These are phyloP conservation scores for Macadamia tetraphylla DNA, from an alignment of 164 flowering plant species.

Conservation along the genomic window DNA sequence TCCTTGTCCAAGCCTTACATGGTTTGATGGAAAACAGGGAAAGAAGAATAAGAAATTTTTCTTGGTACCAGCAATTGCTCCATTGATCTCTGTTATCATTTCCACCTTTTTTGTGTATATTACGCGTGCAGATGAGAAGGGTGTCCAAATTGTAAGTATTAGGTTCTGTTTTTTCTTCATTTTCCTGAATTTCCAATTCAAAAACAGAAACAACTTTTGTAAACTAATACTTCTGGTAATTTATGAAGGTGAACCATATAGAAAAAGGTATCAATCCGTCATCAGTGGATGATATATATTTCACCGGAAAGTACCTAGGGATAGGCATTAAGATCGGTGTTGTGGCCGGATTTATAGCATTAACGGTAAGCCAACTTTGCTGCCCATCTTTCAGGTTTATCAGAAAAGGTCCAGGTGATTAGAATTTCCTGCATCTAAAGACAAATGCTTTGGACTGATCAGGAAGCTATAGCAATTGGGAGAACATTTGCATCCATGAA, in stretches of 20 bases:
- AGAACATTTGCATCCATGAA: slow-evolving; percentile 89
- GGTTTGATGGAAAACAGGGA: slow-evolving; percentile 43
- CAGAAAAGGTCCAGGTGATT: background rate
- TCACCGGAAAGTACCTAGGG: slow-evolving; percentile 45
- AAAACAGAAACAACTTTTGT: background rate
- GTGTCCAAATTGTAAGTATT: slow-evolving; percentile 72
- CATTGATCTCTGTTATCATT: slow-evolving; percentile 68
- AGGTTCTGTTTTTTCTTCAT: background rate
- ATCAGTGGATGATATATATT: slow-evolving; percentile 54
- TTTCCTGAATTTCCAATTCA: background rate
- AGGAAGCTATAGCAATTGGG: slow-evolving; percentile 93
- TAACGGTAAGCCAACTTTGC: slow-evolving; percentile 49
- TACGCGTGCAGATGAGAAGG: slow-evolving; percentile 76
- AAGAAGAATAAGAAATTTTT: slow-evolving; percentile 76
- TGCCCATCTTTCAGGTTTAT: background rate
- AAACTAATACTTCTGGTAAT: slow-evolving; percentile 7
- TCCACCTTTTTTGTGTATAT: slow-evolving; percentile 82
- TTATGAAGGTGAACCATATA: slow-evolving; percentile 60
- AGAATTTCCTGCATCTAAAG: background rate
- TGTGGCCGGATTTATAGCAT: slow-evolving; percentile 78
- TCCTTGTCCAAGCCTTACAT: slow-evolving; percentile 7
- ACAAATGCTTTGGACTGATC: slow-evolving; percentile 14
- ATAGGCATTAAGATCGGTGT: slow-evolving; percentile 71
- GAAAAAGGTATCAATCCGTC: slow-evolving; percentile 69
- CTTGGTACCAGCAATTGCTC: slow-evolving; percentile 93